Conservation (phyloP, 495 filamentous ascomycete genomes). For the Evansstolkia leycettana region DNA sequence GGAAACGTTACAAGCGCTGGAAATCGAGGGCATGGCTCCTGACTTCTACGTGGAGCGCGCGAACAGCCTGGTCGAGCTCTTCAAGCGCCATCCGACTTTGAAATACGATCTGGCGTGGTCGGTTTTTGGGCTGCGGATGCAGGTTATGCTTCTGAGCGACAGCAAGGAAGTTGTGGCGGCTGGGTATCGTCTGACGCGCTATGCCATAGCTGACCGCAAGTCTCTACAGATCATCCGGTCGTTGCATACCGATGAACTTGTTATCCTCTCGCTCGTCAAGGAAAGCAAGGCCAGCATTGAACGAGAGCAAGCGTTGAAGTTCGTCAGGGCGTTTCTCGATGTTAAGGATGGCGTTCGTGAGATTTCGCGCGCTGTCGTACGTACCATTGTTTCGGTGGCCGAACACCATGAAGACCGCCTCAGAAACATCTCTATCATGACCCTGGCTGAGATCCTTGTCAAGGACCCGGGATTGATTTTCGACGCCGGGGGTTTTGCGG, state of each 20-base stretch:
- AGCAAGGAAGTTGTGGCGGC: conserved; percentile 92
- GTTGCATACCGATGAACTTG: conserved; percentile 82
- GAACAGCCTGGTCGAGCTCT: conserved; percentile 82
- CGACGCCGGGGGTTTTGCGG: conserved; percentile 66
- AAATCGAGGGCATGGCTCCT: conserved; percentile 72
- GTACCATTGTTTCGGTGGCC: conserved; percentile 80
- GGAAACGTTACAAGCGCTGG: conserved; percentile 77
- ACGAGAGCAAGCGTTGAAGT: conserved; percentile 92
- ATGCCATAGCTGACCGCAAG: conserved; percentile 82
- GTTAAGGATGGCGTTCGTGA: conserved; percentile 87
- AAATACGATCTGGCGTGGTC: conserved; percentile 96
- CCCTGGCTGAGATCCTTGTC: conserved; percentile 79
- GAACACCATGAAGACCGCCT: conserved; percentile 83
- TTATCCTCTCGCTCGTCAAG: conserved; percentile 83
- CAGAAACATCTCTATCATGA: conserved; percentile 80
- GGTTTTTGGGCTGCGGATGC: conserved; percentile 82
- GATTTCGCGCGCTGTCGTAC: conserved; percentile 72
- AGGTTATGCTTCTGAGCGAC: conserved; percentile 88
- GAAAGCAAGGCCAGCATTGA: conserved; percentile 93
- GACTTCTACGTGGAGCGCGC: conserved; percentile 91
- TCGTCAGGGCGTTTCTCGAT: conserved; percentile 88
- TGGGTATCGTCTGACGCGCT: conserved; percentile 83
- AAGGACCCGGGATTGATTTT: conserved; percentile 70
- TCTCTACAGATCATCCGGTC: conserved; percentile 80
- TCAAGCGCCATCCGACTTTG: conserved; percentile 81